A percentile compares a stretch with the other conserved stretches of the same genome.
These are phyloP conservation scores for Lepidium aucheri DNA, from an alignment of 345 rosid genomes.

Conservation along the genomic window DNA sequence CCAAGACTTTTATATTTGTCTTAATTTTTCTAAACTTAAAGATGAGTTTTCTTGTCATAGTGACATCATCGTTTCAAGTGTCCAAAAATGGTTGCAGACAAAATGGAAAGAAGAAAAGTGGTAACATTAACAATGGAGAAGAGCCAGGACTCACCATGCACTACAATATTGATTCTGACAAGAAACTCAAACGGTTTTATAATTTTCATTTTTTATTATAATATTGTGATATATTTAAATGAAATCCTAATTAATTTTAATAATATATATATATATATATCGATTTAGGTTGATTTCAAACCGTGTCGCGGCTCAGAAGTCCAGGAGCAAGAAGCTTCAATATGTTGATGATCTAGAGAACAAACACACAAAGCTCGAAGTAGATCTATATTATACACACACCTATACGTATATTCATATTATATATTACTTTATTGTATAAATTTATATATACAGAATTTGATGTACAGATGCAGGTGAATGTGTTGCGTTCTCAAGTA, in stretches of 20 bases:
- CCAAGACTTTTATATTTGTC: no score
- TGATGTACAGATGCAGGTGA: background rate
- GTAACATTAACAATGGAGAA: background rate
- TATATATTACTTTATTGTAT: background rate
- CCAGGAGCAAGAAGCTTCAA: slow-evolving; percentile 11
- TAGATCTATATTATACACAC: no score
- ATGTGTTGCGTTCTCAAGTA: slow-evolving; percentile 15
- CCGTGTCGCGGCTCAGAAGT: slow-evolving; percentile 15
- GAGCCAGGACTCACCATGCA: slow-evolving; percentile 13
- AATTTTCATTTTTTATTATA: background rate
- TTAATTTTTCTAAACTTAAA: no score
- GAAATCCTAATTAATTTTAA: background rate
- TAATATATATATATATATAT: background rate
- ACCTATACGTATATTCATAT: no score
- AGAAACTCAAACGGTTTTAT: slow-evolving; percentile 14
- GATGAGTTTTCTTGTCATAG: background rate
- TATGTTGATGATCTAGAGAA: background rate
- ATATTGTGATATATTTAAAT: background rate
- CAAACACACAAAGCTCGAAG: background rate
- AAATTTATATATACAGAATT: background rate
- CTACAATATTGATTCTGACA: slow-evolving; percentile 1
- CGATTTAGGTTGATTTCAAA: background rate
- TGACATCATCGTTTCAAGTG: background rate
- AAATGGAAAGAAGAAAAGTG: background rate
- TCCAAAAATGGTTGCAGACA: background rate